A percentile compares a stretch with the other conserved stretches of the same genome.
phyloP scores from a whole-genome alignment of 345 rosid species.

The Sisymbrium irio region DNA sequence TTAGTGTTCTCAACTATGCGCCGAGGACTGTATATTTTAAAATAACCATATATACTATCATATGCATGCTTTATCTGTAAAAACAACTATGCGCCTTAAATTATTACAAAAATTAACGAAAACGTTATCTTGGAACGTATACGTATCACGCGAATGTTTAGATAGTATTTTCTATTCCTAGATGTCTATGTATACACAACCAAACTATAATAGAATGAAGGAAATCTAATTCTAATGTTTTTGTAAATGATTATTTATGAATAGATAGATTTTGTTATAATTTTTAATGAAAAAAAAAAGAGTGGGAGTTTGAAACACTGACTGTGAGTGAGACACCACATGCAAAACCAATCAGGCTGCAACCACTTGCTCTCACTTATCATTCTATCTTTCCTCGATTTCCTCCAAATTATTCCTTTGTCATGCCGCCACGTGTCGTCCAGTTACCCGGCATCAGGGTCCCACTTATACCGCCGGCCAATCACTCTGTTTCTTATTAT shows the following conservation, averaged over 20 bases:
- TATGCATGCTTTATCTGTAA: no score
- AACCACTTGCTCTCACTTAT: slow-evolving; percentile 29
- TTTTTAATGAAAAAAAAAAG: neutral
- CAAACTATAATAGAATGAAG: neutral
- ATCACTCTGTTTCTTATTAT: slow-evolving; percentile 13
- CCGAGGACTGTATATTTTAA: neutral
- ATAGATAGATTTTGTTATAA: neutral
- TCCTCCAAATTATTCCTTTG: slow-evolving; percentile 21
- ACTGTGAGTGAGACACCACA: slow-evolving; percentile 34
- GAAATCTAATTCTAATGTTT: neutral
- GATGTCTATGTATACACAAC: neutral
- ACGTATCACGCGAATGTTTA: neutral
- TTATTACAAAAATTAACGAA: no score
- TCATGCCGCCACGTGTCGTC: slow-evolving; percentile 31
- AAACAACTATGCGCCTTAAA: no score
- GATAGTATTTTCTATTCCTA: neutral
- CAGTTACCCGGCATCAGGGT: slow-evolving; percentile 3
- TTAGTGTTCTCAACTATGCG: neutral
- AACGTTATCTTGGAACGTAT: neutral
- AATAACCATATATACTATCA: no score
- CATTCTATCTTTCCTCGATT: slow-evolving; percentile 28
- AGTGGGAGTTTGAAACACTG: slow-evolving; percentile 11
- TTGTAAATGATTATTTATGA: neutral
- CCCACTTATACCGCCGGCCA: slow-evolving; percentile 26
- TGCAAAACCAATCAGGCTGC: slow-evolving; percentile 26